Conservation (phyloP, 2,329 filamentous ascomycete species). For the Trichophyton mentagrophytes region DNA sequence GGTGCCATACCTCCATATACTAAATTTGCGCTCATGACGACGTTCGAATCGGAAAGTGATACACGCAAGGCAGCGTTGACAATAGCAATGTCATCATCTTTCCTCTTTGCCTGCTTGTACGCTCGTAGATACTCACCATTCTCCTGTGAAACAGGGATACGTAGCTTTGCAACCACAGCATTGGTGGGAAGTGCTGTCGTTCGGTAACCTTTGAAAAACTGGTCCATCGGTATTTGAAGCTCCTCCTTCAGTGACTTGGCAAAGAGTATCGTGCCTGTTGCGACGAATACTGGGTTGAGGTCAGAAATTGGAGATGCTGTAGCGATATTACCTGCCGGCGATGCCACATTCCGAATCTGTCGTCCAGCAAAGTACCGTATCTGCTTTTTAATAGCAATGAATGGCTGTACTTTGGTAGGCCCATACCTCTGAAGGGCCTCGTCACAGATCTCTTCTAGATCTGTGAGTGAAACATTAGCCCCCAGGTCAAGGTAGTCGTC, state of each 20-base stretch:
- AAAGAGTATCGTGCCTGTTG: slow-evolving; percentile 66
- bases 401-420: slow-evolving; percentile 56
- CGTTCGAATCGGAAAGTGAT: slow-evolving; percentile 52
- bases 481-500: slow-evolving; percentile 81
- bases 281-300: slow-evolving; percentile 85
- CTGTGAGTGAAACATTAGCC: slow-evolving; percentile 83
- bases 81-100: slow-evolving; percentile 97
- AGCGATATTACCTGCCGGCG: slow-evolving; percentile 83
- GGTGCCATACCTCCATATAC: slow-evolving; percentile 95
- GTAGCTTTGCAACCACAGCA: slow-evolving; percentile 72
- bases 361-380: slow-evolving; percentile 87
- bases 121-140: slow-evolving; percentile 75
- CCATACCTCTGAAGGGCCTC: slow-evolving; percentile 73
- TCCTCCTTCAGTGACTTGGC: slow-evolving; percentile 63
- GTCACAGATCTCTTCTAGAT: slow-evolving; percentile 73
- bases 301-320: slow-evolving; percentile 96
- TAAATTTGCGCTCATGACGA: slow-evolving; percentile 62
- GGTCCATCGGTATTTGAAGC: slow-evolving; percentile 76
- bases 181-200: slow-evolving; percentile 68
- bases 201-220: slow-evolving; percentile 88
- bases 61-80: slow-evolving; percentile 79
- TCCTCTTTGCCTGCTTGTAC: slow-evolving; percentile 93
- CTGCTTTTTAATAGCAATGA: slow-evolving; percentile 84
- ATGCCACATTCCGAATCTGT: slow-evolving; percentile 95
- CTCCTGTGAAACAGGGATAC: slow-evolving; percentile 63